phyloP scores from a whole-genome alignment of 495 filamentous ascomycete genomes.

The Glonium stellatum region DNA sequence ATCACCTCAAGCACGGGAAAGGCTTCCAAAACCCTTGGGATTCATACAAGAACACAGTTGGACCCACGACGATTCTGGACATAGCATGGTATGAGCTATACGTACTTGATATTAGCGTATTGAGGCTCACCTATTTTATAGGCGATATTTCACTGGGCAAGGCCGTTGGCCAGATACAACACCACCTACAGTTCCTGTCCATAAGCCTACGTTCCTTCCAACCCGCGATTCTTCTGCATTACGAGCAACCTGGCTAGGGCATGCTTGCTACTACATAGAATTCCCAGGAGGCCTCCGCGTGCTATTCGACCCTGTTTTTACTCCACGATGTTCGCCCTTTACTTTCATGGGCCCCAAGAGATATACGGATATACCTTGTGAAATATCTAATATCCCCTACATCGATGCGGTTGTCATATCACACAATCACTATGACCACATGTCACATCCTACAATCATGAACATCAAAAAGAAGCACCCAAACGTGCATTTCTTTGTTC shows the following conservation, averaged over 20 bases:
- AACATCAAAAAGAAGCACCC: conserved; percentile 67
- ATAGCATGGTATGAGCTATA: conserved; percentile 21
- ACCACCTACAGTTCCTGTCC: conserved; percentile 60
- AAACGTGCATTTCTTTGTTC: conserved; percentile 80
- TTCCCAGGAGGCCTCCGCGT: conserved; percentile 83
- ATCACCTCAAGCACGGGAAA: conserved; percentile 52
- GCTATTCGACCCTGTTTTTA: conserved; percentile 93
- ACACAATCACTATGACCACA: conserved; percentile 92
- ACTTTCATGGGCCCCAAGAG: conserved; percentile 67
- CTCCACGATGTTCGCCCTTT: conserved; percentile 75
- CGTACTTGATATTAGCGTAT: conserved; percentile 3
- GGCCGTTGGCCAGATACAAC: conserved; percentile 55
- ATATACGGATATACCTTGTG: conserved; percentile 71
- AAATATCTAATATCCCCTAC: conserved; percentile 69
- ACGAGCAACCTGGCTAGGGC: conserved; percentile 92
- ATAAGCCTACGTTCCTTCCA: conserved; percentile 62
- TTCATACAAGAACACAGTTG: conserved; percentile 27
- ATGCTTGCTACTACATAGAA: conserved; percentile 91
- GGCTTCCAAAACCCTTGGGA: conserved; percentile 54
- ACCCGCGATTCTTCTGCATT: conserved; percentile 52
- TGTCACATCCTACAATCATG: conserved; percentile 67
- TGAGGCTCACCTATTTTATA: conserved; percentile 25
- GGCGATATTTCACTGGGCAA: conserved; percentile 52
- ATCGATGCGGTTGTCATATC: conserved; percentile 88
- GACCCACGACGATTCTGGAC: background rate